These are phyloP conservation scores for Mycena metata DNA, from an alignment of 768 basidiomycete genomes.

Conservation along the genomic window DNA sequence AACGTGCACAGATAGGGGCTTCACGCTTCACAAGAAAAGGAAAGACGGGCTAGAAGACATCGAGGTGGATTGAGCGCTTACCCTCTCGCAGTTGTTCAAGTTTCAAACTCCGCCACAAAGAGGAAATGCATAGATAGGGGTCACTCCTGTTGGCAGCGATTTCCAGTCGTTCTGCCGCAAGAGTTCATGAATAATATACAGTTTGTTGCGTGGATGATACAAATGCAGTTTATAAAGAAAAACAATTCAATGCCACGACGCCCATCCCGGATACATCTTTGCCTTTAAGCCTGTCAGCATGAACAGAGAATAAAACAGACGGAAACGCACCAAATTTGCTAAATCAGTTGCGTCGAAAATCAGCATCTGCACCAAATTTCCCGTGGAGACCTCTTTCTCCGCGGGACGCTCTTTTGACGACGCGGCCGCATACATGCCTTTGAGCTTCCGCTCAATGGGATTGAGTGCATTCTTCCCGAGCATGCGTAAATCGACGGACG, in stretches of 20 bases:
- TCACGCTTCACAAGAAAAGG: too few relatives aligned
- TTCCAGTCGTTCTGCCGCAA: too few relatives aligned
- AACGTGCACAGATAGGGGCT: too few relatives aligned
- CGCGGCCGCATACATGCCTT: conserved; percentile 72
- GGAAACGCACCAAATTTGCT: conserved; percentile 69
- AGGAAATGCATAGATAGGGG: too few relatives aligned
- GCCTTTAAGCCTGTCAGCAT: conserved; percentile 60
- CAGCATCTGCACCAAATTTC: conserved; percentile 90
- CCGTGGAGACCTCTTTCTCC: conserved; percentile 76
- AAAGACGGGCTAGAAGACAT: too few relatives aligned
- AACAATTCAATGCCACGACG: conserved; percentile 73
- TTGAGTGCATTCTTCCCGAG: conserved; percentile 83
- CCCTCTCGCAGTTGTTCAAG: too few relatives aligned
- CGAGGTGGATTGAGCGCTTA: too few relatives aligned
- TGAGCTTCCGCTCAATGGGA: conserved; percentile 88
- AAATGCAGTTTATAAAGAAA: background rate
- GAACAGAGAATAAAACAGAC: background rate
- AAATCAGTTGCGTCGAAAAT: conserved; percentile 89
- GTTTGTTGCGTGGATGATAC: conserved; percentile 4
- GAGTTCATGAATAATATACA: background rate
- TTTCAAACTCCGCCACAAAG: too few relatives aligned
- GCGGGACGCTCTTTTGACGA: conserved; percentile 59
- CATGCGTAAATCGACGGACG: conserved; percentile 68
- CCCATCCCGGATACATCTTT: conserved; percentile 95
- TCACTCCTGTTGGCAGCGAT: too few relatives aligned